phyloP scores from a whole-genome alignment of 345 rosid species.

The Linum trigynum region DNA sequence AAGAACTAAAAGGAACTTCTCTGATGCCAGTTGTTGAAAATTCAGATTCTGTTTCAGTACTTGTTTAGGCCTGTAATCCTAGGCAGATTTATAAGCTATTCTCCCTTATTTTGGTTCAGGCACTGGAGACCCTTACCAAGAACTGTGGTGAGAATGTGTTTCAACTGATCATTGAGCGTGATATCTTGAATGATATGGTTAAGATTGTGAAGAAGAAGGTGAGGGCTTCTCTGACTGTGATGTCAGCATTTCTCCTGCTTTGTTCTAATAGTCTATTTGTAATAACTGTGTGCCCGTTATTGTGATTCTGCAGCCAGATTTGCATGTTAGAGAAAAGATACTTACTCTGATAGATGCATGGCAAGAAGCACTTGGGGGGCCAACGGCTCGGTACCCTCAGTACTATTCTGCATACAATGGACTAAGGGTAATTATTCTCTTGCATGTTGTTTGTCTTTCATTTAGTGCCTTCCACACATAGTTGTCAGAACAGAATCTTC shows the following conservation, averaged over 20 bases:
- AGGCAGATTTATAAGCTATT: neutral
- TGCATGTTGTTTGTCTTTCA: neutral
- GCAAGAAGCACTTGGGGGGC: conserved; percentile 87
- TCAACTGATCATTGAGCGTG: conserved; percentile 85
- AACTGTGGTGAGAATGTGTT: conserved; percentile 81
- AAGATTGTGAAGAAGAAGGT: conserved; percentile 97
- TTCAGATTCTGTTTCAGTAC: neutral
- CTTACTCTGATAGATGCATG: conserved; percentile 54
- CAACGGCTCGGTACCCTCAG: conserved; percentile 75
- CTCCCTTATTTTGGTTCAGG: conserved; percentile 32
- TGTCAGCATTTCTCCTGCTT: conserved; percentile 9
- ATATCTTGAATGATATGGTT: conserved; percentile 90
- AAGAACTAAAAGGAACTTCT: too few relatives aligned
- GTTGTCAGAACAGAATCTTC: neutral
- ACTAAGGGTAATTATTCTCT: conserved; percentile 49
- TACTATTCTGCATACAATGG: conserved; percentile 78
- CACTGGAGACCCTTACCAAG: conserved; percentile 87
- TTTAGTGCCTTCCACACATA: neutral
- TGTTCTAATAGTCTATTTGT: neutral
- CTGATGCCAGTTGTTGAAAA: too few relatives aligned
- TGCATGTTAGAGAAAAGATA: conserved; percentile 87
- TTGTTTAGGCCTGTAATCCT: neutral
- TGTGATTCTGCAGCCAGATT: conserved; percentile 65
- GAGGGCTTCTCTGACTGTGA: conserved; percentile 4
- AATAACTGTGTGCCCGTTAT: neutral